Evolutionary conservation across 495 filamentous ascomycete species (phyloP), one percentile per base, ranked within the genome.

Genomic region (Jackrogersella minutella): DNA sequence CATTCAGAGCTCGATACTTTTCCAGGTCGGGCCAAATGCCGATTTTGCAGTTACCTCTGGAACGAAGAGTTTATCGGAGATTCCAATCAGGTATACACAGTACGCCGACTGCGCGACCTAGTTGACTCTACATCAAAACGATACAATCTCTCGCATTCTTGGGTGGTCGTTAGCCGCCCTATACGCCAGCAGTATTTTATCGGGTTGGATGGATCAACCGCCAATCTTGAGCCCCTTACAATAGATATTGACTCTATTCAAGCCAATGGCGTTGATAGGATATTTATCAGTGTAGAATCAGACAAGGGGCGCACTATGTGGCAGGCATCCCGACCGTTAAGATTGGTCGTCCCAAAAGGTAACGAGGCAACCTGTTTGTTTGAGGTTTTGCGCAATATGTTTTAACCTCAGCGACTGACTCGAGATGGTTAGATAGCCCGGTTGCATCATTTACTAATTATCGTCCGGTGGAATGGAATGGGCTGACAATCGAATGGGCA

Each of bases 41-140:
- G 19, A 26, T 62, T 62, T 19, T 62, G 58, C 19, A 53, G 11
- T 24, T 62, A 62, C 30, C 37, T 62, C 8, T 62, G 58, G 58
- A 62, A 43, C n/a, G 47, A 43, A 2, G 58, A 62, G n/a, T 53
- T 62, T 14, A 16, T 62, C 7, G 47, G 58, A 13, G 24, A 14
- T 17, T 37, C 58, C 14, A 36, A 13, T 5, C 41, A 58, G 7
- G 47, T 46, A 10, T 26, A 43, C 30, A 19, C 36, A 6, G 31
- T 52, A 13, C 58, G 47, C 5, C 37, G 58, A 24, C 47, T 62
- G 7, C 58, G 58, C 24, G 58, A 62, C 37, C 21, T 62, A 16
- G 19, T 53, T 9, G 14, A 62, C n/a, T 26, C 47, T 30, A 2
- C 37, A 11, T 53, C 49, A 28, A 53, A 36, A 11, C 47, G 46